A percentile compares a stretch with the other conserved stretches of the same genome.
These are phyloP conservation scores for Plenodomus lindquistii DNA, from an alignment of 2,329 filamentous ascomycete genomes.

Conservation along the genomic window DNA sequence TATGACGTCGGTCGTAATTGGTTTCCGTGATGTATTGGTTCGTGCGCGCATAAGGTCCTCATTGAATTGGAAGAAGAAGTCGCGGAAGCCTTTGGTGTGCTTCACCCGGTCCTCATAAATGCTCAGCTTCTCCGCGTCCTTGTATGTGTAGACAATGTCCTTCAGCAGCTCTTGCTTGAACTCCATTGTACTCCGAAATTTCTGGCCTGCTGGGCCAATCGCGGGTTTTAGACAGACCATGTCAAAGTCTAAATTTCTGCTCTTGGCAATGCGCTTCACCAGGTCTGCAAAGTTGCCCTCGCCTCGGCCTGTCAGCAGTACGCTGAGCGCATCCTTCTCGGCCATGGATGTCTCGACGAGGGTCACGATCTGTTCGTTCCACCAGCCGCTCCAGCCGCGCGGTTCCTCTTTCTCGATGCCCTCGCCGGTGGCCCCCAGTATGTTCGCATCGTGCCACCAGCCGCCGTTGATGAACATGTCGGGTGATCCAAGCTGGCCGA, in stretches of 20 bases:
- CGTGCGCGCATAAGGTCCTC: conserved; percentile 53
- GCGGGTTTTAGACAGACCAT: conserved; percentile 85
- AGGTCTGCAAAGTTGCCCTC: conserved; percentile 78
- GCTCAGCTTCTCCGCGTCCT: conserved; percentile 76
- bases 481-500: conserved; percentile 75
- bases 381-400: conserved; percentile 88
- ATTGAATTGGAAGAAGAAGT: conserved; percentile 83
- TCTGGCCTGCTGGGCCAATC: conserved; percentile 77
- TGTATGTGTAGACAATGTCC: conserved; percentile 84
- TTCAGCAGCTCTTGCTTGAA: conserved; percentile 90
- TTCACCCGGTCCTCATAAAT: conserved; percentile 67
- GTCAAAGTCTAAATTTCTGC: conserved; percentile 83
- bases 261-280: conserved; percentile 77
- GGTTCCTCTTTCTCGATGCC: conserved; percentile 81
- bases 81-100: conserved; percentile 78
- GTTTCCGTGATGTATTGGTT: conserved; percentile 58
- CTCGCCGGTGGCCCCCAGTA: conserved; percentile 83
- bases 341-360: conserved; percentile 79
- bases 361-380: conserved; percentile 87
- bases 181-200: conserved; percentile 79
- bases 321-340: conserved; percentile 81
- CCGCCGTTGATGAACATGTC: conserved; percentile 81
- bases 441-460: conserved; percentile 94
- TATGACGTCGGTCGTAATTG: conserved; percentile 78
- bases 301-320: conserved; percentile 84